Evolutionary conservation across 2,329 filamentous ascomycete species (phyloP), one percentile per base, ranked within the genome.

Genomic region (Conoideocrella luteorostrata): DNA sequence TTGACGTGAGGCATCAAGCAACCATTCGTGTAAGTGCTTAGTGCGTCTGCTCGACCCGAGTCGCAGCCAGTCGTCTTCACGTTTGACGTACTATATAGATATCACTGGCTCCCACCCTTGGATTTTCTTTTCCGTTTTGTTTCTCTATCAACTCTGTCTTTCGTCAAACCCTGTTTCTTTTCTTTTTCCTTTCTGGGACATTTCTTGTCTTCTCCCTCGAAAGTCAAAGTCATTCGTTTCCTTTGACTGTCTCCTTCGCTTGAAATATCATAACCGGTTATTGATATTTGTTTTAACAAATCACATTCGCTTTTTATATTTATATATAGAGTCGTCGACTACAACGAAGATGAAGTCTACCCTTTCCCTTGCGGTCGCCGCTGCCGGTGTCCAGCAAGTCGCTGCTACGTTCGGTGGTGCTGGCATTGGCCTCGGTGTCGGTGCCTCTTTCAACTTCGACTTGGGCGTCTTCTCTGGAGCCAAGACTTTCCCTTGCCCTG

Each of bases 401-500:
- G 57, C 67, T 48, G 76, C 75, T 48, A 72, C 66, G 48, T 65
- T 70, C 30, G 44, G 47, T 41, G 41, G 30, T 21, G 42, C 47
- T 39, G 36, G 40, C 15, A 33, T 48, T 33, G 39, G 37, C 30
- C 28, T 52, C 34, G 51, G 51, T 23, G 26, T 18, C 13, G 35
- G 40, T 10, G 35, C 20, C n/a, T 39, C 30, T 23, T 33, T 47
- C 20, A 18, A 47, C 15, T 26, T 44, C 29, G 32, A 28, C 9
- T 33, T 35, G 34, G 46, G 45, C n/a, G 41, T 47, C 18, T 55
- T 52, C 50, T 45, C 49, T 10, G 43, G 56, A 20, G 68, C 69
- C 40, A 54, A 60, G 43, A 60, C 71, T 47, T 94, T 81, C 73
- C 71, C 71, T 39, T 84, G 74, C 63, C 88, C 88, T 11, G 67